A percentile compares a stretch with the other conserved stretches of the same genome.
phyloP scores from a whole-genome alignment of 139 green algal species.

The Tetraselmis striata region DNA sequence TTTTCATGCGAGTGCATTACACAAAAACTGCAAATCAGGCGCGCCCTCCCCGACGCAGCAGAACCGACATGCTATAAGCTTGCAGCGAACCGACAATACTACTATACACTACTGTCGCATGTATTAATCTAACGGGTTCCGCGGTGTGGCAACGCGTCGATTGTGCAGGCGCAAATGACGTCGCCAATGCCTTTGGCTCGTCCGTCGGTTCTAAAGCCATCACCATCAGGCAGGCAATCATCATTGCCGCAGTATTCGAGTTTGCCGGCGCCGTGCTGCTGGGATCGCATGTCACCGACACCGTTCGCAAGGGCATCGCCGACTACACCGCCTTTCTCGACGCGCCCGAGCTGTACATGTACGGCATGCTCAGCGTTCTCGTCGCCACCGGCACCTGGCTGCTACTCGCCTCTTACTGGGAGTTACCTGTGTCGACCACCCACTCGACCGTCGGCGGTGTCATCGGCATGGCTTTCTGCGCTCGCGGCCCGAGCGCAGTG shows the following conservation, averaged over 20 bases:
- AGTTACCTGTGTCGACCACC: slow-evolving; percentile 49
- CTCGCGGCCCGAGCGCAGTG: slow-evolving; percentile 22
- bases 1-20: too few species aligned
- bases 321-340: slow-evolving; percentile 2
- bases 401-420: slow-evolving; percentile 28
- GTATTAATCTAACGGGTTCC: too few species aligned
- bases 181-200: slow-evolving; percentile 11
- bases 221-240: slow-evolving; percentile 6
- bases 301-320: slow-evolving; percentile 26
- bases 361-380: slow-evolving; percentile 41
- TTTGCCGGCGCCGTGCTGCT: slow-evolving; percentile 36
- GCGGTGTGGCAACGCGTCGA: too few species aligned
- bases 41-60: too few species aligned
- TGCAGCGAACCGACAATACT: too few species aligned
- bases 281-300: slow-evolving; percentile 26
- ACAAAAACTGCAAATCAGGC: too few species aligned
- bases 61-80: too few species aligned
- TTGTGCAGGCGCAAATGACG: slow-evolving; percentile 4
- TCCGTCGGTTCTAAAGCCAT: slow-evolving; percentile 10
- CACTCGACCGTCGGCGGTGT: slow-evolving; percentile 47
- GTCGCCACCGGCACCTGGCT: slow-evolving; percentile 30
- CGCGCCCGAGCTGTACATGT: slow-evolving; percentile 29
- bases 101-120: too few species aligned
- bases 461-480: slow-evolving; percentile 36
- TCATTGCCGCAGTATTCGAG: slow-evolving; percentile 36